Conservation (phyloP, 306 rosid species). For the Vigna unguiculata region DNA sequence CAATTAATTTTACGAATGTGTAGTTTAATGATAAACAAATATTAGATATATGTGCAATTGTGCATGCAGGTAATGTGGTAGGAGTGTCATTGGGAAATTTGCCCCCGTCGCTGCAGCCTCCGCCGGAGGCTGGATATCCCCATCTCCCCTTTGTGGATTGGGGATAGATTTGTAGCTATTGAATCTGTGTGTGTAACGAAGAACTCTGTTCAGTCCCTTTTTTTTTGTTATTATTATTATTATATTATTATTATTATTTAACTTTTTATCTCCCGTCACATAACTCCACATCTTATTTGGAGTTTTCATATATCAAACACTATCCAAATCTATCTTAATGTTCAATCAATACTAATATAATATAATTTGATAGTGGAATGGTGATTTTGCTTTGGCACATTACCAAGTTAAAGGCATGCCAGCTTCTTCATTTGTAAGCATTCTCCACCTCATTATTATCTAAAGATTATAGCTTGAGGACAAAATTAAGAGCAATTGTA, state of each 20-base stretch:
- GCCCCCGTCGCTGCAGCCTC: slow-evolving; percentile 82
- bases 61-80: slow-evolving; percentile 49
- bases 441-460: background rate
- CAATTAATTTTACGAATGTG: background rate
- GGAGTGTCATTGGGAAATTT: slow-evolving; percentile 69
- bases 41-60: background rate
- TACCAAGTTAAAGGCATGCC: background rate
- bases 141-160: slow-evolving; percentile 65
- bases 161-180: slow-evolving; percentile 48
- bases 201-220: background rate
- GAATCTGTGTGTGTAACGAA: no score
- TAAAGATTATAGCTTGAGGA: no score
- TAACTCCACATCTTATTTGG: no score
- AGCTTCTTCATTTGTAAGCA: background rate
- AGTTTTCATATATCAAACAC: no score
- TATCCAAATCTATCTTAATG: background rate
- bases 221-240: background rate
- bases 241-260: background rate
- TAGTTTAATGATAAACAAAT: background rate
- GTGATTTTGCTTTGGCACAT: background rate
- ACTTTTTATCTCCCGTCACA: background rate
- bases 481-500: no score
- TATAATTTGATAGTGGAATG: background rate
- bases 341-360: background rate
- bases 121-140: slow-evolving; percentile 72